phyloP scores from a whole-genome alignment of 73 alveolate genomes.

The Paramecium primaurelia region DNA sequence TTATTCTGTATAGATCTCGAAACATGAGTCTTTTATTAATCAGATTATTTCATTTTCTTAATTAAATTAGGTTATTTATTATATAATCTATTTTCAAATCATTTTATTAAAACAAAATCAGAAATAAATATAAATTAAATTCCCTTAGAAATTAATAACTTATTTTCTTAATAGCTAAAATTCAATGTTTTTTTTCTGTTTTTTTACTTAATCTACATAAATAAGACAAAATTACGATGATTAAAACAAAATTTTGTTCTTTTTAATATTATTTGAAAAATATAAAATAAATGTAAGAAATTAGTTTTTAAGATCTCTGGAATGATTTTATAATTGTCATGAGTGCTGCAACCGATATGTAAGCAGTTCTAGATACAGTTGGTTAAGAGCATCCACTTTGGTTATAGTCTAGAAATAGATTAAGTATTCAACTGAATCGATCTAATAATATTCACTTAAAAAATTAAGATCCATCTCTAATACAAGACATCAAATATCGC shows the following conservation, averaged over 20 bases:
- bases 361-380: constrained; percentile 1
- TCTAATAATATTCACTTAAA: background rate
- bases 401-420: background rate
- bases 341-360: background rate
- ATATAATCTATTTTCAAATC: background rate
- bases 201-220: too few relatives aligned
- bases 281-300: background rate
- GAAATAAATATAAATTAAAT: too few relatives aligned
- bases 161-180: too few relatives aligned
- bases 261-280: background rate
- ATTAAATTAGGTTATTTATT: background rate
- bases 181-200: too few relatives aligned
- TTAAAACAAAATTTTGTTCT: background rate
- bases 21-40: background rate
- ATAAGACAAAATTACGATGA: background rate
- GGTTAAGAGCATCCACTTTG: background rate
- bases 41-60: background rate
- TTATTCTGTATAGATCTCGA: background rate
- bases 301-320: background rate
- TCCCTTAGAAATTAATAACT: too few relatives aligned
- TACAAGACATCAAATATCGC: background rate
- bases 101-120: too few relatives aligned
- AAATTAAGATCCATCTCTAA: background rate
- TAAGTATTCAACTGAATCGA: background rate
- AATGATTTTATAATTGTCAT: background rate